Evolutionary conservation across 805 yeast species (phyloP), one percentile per base, ranked within the genome.

Genomic region (Spathaspora boniae): DNA sequence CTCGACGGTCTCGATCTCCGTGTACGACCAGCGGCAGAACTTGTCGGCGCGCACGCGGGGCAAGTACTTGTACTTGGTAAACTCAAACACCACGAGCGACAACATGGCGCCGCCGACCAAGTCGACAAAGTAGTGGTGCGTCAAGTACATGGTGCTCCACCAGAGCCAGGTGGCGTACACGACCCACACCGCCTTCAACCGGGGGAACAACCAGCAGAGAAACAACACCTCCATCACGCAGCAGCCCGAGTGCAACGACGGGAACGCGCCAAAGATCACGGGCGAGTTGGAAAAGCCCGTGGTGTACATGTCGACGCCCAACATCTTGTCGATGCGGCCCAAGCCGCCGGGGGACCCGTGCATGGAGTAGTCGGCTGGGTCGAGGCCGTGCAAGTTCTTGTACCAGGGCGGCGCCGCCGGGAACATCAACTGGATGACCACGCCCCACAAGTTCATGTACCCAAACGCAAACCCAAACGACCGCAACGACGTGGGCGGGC

Each of bases 321-420:
- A 61, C 29, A 93, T 54, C 40, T 67, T 56, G 59, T 91, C 98
- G 39, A 91, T 86, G 50, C 98, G 74, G 9, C 80, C 91, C 43
- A 91, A 72, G 0, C 98, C 98, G 47, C 98, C 98, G 0, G 98
- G 95, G 1, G 95, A 83, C 9, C 98, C 98, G 31, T 71, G 69
- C 95, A 91, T 88, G 36, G 81, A 68, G 60, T 91, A 91, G 60
- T 87, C 78, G 2, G 98, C 98, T 20, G 96, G 93, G 36, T 77
- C 82, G 41, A 89, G 71, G 2, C 96, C 96, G 54, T 91, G 82
- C 32, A 81, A 58, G 40, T 78, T 78, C 51, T 86, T 84, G 57
- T 91, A 91, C 98, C 98, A 91, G 14, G 98, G 98, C 9, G 98
- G 95, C 36, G 98, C 97, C 33, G 93, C 86, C 5, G 98, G 96